A percentile compares a stretch with the other conserved stretches of the same genome.
Evolutionary conservation across 2,329 filamentous ascomycete species (phyloP).

Genomic region (Botryotinia narcissicola): DNA sequence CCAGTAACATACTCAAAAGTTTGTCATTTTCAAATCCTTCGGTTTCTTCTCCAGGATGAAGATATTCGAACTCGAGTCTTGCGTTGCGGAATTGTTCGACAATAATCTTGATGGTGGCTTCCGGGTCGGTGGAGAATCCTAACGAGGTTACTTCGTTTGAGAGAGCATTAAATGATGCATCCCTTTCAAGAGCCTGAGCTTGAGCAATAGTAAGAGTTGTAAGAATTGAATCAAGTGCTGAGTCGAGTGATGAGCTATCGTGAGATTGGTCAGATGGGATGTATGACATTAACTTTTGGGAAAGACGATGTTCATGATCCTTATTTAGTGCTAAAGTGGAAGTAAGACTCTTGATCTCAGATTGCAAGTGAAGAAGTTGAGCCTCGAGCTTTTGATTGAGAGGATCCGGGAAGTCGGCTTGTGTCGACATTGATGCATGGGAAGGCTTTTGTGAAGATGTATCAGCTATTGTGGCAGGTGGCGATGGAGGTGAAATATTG

Average conservation of each 20-base stretch:
- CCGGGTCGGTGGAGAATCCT: constrained; percentile 50
- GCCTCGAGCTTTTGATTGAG: constrained; percentile 30
- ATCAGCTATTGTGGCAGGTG: constrained; percentile 36
- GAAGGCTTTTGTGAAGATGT: constrained; percentile 30
- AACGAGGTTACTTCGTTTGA: constrained; percentile 47
- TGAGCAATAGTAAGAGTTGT: constrained; percentile 37
- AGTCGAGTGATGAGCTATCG: constrained; percentile 34
- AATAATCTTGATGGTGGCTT: constrained; percentile 45
- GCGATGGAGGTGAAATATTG: constrained; percentile 36
- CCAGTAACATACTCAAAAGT: constrained; percentile 55
- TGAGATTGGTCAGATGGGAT: constrained; percentile 30
- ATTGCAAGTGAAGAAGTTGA: constrained; percentile 32
- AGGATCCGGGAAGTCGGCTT: constrained; percentile 29
- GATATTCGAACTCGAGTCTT: constrained; percentile 60
- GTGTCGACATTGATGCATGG: constrained; percentile 27
- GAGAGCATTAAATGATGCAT: constrained; percentile 51
- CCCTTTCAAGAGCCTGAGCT: constrained; percentile 35
- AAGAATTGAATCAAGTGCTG: constrained; percentile 36
- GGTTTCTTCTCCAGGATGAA: constrained; percentile 56
- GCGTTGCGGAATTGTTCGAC: constrained; percentile 53
- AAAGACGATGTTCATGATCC: constrained; percentile 32
- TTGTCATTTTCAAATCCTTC: constrained; percentile 49
- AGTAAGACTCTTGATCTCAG: constrained; percentile 32
- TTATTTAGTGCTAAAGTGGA: constrained; percentile 32
- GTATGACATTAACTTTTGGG: constrained; percentile 34